These are phyloP conservation scores for Rhizopogon vesiculosus DNA, from an alignment of 768 basidiomycete species.

Conservation along the genomic window DNA sequence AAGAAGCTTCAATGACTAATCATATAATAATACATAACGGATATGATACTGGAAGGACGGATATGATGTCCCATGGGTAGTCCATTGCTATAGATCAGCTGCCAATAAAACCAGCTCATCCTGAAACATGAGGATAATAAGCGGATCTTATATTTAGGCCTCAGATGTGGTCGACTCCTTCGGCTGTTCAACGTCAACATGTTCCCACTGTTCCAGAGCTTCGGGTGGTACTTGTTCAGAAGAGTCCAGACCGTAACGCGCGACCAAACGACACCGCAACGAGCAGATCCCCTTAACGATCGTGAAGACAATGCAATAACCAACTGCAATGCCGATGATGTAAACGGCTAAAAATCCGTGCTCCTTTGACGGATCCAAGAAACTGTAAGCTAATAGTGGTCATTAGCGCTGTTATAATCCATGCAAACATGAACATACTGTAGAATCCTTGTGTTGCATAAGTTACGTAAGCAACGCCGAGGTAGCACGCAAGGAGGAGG, in stretches of 20 bases:
- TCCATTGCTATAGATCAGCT: not conserved
- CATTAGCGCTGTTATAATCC: slow-evolving; percentile 1
- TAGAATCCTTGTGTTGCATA: slow-evolving; percentile 58
- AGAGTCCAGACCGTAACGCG: slow-evolving; percentile 5
- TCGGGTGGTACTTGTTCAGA: slow-evolving; percentile 13
- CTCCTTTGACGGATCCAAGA: slow-evolving; percentile 51
- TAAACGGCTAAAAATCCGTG: slow-evolving; percentile 49
- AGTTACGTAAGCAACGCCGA: slow-evolving; percentile 69
- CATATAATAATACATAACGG: not conserved
- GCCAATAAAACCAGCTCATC: not conserved
- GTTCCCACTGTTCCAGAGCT: slow-evolving; percentile 42
- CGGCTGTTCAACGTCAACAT: slow-evolving; percentile 24
- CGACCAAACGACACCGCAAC: slow-evolving; percentile 32
- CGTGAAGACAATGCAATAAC: slow-evolving; percentile 46
- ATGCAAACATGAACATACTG: slow-evolving; percentile 34
- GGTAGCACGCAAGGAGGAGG: slow-evolving; percentile 48
- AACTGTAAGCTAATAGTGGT: slow-evolving; percentile 50
- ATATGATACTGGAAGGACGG: not conserved
- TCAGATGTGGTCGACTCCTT: slow-evolving; percentile 12
- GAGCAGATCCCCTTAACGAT: slow-evolving; percentile 38
- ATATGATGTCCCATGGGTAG: not conserved
- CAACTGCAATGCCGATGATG: slow-evolving; percentile 55
- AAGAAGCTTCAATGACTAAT: not conserved
- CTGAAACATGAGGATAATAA: not conserved
- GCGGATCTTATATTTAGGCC: slow-evolving; percentile 3